These are phyloP conservation scores for Akanthomyces uredinophilus DNA, from an alignment of 2,329 filamentous ascomycete species.

Conservation along the genomic window DNA sequence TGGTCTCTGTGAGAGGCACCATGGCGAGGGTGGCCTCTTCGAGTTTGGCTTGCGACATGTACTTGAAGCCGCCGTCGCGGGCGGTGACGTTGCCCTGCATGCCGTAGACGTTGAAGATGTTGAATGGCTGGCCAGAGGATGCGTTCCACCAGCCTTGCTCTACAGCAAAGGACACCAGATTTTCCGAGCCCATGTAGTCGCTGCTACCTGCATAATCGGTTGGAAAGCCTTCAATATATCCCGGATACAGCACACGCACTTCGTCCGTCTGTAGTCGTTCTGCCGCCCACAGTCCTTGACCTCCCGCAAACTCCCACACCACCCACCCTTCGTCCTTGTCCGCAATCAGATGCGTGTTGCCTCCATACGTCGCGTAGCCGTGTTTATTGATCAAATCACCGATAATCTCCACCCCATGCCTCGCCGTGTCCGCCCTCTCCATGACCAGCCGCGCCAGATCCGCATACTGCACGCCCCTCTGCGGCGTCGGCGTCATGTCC, in stretches of 20 bases:
- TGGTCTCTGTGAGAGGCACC: slow-evolving; percentile 43
- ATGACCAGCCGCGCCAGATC: slow-evolving; percentile 36
- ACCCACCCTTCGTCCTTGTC: slow-evolving; percentile 27
- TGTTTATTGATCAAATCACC: slow-evolving; percentile 34
- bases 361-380: slow-evolving; percentile 37
- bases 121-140: slow-evolving; percentile 21
- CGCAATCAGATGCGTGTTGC: slow-evolving; percentile 38
- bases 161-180: slow-evolving; percentile 24
- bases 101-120: slow-evolving; percentile 25
- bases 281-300: slow-evolving; percentile 23
- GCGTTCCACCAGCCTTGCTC: slow-evolving; percentile 25
- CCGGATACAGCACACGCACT: slow-evolving; percentile 24
- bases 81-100: slow-evolving; percentile 20
- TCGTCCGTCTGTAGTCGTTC: slow-evolving; percentile 22
- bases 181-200: slow-evolving; percentile 24
- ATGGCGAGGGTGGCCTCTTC: slow-evolving; percentile 31
- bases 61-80: slow-evolving; percentile 26
- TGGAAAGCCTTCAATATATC: slow-evolving; percentile 26
- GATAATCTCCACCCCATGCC: slow-evolving; percentile 38
- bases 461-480: slow-evolving; percentile 36
- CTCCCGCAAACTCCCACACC: slow-evolving; percentile 26
- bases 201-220: slow-evolving; percentile 19
- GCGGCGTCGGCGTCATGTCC: slow-evolving; percentile 35
- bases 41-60: slow-evolving; percentile 25
- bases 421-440: slow-evolving; percentile 34